These are phyloP conservation scores for Sarocladium oryzae DNA, from an alignment of 2,329 filamentous ascomycete species.

Conservation along the genomic window DNA sequence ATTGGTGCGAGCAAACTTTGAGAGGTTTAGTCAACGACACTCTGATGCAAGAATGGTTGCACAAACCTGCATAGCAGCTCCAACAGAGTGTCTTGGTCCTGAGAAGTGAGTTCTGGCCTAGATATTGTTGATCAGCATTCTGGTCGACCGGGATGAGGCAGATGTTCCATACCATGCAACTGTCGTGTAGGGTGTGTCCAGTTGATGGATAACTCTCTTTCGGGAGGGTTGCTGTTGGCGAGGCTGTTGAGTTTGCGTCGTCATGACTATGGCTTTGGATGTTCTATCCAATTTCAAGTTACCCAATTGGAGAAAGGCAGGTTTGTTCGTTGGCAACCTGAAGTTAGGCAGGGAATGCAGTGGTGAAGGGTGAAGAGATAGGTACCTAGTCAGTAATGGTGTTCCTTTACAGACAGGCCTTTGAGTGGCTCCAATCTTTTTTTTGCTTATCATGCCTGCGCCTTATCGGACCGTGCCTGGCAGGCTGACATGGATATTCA, in stretches of 20 bases:
- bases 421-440: no score
- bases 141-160: not conserved
- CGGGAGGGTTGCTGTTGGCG: slow-evolving; percentile 20
- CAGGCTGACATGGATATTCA: no score
- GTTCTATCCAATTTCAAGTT: no score
- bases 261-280: slow-evolving; percentile 15
- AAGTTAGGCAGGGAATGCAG: no score
- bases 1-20: slow-evolving; percentile 56
- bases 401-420: no score
- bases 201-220: slow-evolving; percentile 56
- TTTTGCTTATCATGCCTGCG: no score
- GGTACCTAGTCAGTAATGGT: no score
- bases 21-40: slow-evolving; percentile 2
- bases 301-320: no score
- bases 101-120: slow-evolving; percentile 54
- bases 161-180: slow-evolving; percentile 46
- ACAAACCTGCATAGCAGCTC: slow-evolving; percentile 61
- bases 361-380: no score
- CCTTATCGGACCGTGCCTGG: no score
- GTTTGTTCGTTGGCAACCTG: no score
- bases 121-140: not conserved
- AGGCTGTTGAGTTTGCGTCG: slow-evolving; percentile 15
- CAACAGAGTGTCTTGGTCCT: slow-evolving; percentile 58
- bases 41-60: slow-evolving; percentile 11
- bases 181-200: slow-evolving; percentile 58